A percentile compares a stretch with the other conserved stretches of the same genome.
These are phyloP conservation scores for Setomelanomma holmii DNA, from an alignment of 2,329 filamentous ascomycete genomes.

Conservation along the genomic window DNA sequence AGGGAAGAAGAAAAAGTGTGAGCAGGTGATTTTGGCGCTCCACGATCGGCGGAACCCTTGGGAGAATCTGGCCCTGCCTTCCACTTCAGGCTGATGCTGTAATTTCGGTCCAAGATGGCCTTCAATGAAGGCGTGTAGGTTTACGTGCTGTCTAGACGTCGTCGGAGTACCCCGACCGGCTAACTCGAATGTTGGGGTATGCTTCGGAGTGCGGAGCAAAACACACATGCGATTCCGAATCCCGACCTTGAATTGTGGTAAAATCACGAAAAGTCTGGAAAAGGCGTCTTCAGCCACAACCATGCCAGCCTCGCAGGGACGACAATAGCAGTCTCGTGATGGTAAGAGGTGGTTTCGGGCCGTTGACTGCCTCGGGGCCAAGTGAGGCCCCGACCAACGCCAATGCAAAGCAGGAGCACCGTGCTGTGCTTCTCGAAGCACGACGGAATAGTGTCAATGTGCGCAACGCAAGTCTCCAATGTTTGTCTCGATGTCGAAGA, in stretches of 20 bases:
- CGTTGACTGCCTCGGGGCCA: constrained; percentile 2
- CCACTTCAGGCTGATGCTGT: no score
- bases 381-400: constrained; percentile 10
- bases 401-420: constrained; percentile 17
- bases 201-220: constrained; percentile 2
- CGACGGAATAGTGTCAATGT: constrained; percentile 1
- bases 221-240: constrained; percentile 3
- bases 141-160: neutral
- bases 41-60: no score
- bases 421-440: constrained; percentile 5
- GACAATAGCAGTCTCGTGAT: neutral
- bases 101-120: no score
- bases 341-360: constrained; percentile 1
- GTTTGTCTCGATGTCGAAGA: neutral
- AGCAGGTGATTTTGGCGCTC: no score
- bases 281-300: constrained; percentile 3
- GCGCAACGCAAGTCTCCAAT: neutral
- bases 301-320: neutral
- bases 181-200: neutral
- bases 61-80: no score
- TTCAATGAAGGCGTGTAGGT: no score
- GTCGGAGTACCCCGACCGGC: neutral
- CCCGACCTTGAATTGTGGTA: constrained; percentile 5
- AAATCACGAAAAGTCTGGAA: constrained; percentile 1
- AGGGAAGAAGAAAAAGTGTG: no score